Evolutionary conservation across 176 grass and related monocot genomes (phyloP).

Genomic region (Rhynchospora tenuis): DNA sequence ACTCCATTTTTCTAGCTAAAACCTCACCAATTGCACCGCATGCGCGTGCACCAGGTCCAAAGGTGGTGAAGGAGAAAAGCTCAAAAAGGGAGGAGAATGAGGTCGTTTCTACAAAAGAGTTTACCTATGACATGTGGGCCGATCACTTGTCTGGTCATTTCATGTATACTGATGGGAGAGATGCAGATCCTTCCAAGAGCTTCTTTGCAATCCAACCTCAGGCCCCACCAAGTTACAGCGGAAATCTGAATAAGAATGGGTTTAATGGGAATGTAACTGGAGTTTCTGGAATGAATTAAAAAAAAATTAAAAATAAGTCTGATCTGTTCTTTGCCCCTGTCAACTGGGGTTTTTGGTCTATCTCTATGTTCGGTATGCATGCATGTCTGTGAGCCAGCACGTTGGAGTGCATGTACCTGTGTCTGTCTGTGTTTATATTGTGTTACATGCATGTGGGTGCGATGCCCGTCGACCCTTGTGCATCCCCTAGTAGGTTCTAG

Average conservation of each 20-base stretch:
- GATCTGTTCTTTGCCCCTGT: conserved; percentile 9
- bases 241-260: conserved; percentile 17
- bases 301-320: conserved; percentile 18
- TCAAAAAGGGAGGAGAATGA: conserved; percentile 36
- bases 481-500: background rate
- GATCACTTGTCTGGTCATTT: conserved; percentile 67
- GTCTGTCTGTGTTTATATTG: background rate
- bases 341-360: background rate
- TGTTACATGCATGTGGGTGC: background rate
- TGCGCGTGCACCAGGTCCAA: conserved; percentile 75
- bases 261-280: conserved; percentile 49
- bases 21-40: conserved; percentile 45
- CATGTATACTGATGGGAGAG: conserved; percentile 45
- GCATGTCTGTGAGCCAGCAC: background rate
- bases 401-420: background rate
- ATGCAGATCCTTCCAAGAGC: conserved; percentile 66
- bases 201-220: conserved; percentile 83
- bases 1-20: conserved; percentile 24
- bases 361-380: background rate
- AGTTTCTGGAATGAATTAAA: conserved; percentile 76
- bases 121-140: conserved; percentile 92
- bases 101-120: conserved; percentile 35
- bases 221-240: conserved; percentile 13
- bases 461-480: background rate
- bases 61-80: conserved; percentile 53